phyloP scores from a whole-genome alignment of 306 rosid genomes.

The Arachis hypogaea region DNA sequence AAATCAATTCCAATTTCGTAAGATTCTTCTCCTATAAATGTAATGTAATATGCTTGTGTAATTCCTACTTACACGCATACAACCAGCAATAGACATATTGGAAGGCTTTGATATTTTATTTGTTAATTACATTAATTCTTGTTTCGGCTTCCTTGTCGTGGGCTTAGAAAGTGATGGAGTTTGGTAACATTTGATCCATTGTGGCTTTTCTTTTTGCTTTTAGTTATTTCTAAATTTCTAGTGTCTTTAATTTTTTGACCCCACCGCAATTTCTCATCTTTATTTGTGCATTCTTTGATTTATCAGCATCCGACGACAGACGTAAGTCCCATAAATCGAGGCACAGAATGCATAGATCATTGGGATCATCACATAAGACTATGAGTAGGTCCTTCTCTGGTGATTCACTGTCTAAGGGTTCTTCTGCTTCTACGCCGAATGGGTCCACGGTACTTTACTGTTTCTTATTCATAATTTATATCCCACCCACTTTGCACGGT shows the following conservation, averaged over 20 bases:
- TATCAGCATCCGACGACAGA: slow-evolving; percentile 88
- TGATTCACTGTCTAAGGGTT: slow-evolving; percentile 90
- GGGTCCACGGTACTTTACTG: slow-evolving; percentile 76
- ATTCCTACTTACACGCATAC: slow-evolving; percentile 23
- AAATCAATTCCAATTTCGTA: too few species aligned
- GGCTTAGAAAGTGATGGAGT: slow-evolving; percentile 51
- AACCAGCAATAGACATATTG: slow-evolving; percentile 9
- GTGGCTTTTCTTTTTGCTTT: slow-evolving; percentile 62
- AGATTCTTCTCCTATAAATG: slow-evolving; percentile 21
- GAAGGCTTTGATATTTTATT: slow-evolving; percentile 33
- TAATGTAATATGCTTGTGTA: slow-evolving; percentile 34
- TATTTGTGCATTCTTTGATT: slow-evolving; percentile 39
- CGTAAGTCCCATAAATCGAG: slow-evolving; percentile 91
- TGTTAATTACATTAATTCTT: slow-evolving; percentile 33
- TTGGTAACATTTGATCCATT: slow-evolving; percentile 87
- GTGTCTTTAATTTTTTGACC: slow-evolving; percentile 55
- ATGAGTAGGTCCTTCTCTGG: slow-evolving; percentile 89
- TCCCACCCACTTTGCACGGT: slow-evolving; percentile 22
- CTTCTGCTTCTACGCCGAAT: slow-evolving; percentile 74
- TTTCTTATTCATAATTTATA: slow-evolving; percentile 10
- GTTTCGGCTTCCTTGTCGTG: slow-evolving; percentile 47
- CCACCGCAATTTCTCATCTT: slow-evolving; percentile 50
- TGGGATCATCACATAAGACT: slow-evolving; percentile 86
- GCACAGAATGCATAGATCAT: slow-evolving; percentile 82
- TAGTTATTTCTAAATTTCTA: slow-evolving; percentile 44